phyloP scores from a whole-genome alignment of 2,329 filamentous ascomycete genomes.

The Anthostomella pinea region DNA sequence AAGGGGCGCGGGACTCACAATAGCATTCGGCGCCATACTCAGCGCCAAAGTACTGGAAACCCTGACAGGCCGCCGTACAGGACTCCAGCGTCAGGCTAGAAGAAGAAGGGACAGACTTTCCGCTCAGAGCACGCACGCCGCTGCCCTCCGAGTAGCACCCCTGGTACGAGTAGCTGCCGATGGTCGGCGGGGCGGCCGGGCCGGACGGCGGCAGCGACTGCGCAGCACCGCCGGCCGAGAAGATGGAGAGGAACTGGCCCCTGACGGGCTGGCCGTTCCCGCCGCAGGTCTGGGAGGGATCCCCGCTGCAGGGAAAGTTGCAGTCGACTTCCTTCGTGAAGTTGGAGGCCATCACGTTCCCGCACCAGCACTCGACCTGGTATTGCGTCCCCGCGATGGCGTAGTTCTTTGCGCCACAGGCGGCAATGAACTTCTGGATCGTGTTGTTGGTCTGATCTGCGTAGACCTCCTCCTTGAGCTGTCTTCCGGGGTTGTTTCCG shows the following conservation, averaged over 20 bases:
- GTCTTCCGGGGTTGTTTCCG: slow-evolving; percentile 54
- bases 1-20: no score
- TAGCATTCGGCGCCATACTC: no score
- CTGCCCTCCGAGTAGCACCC: slow-evolving; percentile 1
- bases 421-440: slow-evolving; percentile 43
- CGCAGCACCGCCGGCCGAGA: slow-evolving; percentile 33
- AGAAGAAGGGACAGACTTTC: no score
- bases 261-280: slow-evolving; percentile 42
- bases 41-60: no score
- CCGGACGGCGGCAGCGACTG: slow-evolving; percentile 14
- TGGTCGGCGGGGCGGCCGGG: slow-evolving; percentile 8
- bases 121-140: slow-evolving; percentile 1
- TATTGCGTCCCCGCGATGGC: slow-evolving; percentile 50
- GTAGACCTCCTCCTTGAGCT: slow-evolving; percentile 44
- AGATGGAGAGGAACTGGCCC: slow-evolving; percentile 47
- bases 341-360: slow-evolving; percentile 42
- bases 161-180: slow-evolving; percentile 6
- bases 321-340: slow-evolving; percentile 46
- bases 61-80: no score
- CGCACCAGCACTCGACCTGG: slow-evolving; percentile 53
- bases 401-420: slow-evolving; percentile 36
- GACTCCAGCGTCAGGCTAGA: no score
- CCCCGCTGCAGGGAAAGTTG: slow-evolving; percentile 49
- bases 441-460: slow-evolving; percentile 38
- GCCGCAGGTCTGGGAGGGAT: slow-evolving; percentile 50